These are phyloP conservation scores for Fusarium luffae DNA, from an alignment of 2,329 filamentous ascomycete species.

Conservation along the genomic window DNA sequence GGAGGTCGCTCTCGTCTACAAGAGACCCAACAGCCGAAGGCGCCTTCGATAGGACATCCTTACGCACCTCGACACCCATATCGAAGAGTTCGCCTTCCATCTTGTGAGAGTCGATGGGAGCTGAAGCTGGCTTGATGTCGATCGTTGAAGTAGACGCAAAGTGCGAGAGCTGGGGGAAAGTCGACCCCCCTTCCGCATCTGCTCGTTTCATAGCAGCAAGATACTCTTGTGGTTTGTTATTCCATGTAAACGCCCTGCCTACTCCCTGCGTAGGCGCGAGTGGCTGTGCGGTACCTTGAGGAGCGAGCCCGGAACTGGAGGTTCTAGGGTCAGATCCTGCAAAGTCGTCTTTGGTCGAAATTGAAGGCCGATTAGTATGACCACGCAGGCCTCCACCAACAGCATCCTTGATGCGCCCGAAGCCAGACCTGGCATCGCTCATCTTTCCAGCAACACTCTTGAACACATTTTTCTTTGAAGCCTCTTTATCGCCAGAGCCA, in stretches of 20 bases:
- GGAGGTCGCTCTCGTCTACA: conserved; percentile 68
- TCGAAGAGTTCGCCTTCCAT: conserved; percentile 44
- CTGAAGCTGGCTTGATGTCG: conserved; percentile 39
- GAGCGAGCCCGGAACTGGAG: conserved; percentile 22
- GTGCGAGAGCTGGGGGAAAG: conserved; percentile 40
- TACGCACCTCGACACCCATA: conserved; percentile 56
- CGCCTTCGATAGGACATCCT: conserved; percentile 56
- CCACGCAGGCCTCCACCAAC: conserved; percentile 72
- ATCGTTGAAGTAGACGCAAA: conserved; percentile 46
- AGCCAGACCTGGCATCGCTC: conserved; percentile 82
- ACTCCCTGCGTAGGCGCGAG: conserved; percentile 51
- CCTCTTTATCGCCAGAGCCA: conserved; percentile 64
- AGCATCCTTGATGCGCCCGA: conserved; percentile 87
- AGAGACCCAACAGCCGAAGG: conserved; percentile 69
- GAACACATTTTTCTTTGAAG: conserved; percentile 73
- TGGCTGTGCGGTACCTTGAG: conserved; percentile 47
- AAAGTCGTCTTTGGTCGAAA: conserved; percentile 62
- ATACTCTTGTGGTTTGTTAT: conserved; percentile 71
- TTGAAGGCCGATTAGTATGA: conserved; percentile 64
- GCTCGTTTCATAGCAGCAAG: conserved; percentile 55
- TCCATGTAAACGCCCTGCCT: conserved; percentile 70
- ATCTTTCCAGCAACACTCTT: conserved; percentile 84
- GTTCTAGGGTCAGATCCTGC: conserved; percentile 48
- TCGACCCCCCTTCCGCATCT: conserved; percentile 45
- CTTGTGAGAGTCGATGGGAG: conserved; percentile 39